Base-by-base conservation (phyloP, 179 eudicot genomes). In the Gypsophila paniculata region DNA sequence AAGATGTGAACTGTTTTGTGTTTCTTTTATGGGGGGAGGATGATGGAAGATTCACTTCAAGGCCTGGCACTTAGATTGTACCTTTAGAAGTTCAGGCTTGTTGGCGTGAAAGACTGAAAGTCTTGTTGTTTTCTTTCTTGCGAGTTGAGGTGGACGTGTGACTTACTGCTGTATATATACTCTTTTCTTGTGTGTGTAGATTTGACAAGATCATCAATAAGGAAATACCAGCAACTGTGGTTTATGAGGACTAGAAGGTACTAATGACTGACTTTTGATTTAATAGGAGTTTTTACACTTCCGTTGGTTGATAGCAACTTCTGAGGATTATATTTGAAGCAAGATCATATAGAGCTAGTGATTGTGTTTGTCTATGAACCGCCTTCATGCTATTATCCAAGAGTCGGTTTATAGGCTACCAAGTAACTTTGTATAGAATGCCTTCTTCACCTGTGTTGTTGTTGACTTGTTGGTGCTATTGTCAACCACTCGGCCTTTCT, bases 221-320 rank as follows among this genome's bases (percentile, higher is more conserved):
- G 86, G 96, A 93, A 82, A 91, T 91, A 61, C 97, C 98, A 39
- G 80, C 93, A 9, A 86, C 75, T 54, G 81, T 93, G 65, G 98
- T 93, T 57, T 93, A 81, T 61, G 97, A 93, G 85, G 98, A 93
- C 82, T 97, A 93, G 14, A 79, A 88, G 98, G 97, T 93, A 77
- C 29, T 55, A 11, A 5, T 70, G 48, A 17, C 21, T 62, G 1
- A 49, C 25, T 75, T 19, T 17, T 9, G 1, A n/a, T 52, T 19
- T 46, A 61, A 62, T 39, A 52, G 23, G 8, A 39, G 7, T 32
- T 52, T 54, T 66, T 23, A 18, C 34, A 34, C 54, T 34, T 68
- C 19, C 48, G 17, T 42, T 46, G 36, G 32, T 15, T 63, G 22
- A 34, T 54, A 44, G 57, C 69, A 68, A 22, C 36, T 63, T 63